Conservation (phyloP, 305 asterid species). For the Withania somnifera region DNA sequence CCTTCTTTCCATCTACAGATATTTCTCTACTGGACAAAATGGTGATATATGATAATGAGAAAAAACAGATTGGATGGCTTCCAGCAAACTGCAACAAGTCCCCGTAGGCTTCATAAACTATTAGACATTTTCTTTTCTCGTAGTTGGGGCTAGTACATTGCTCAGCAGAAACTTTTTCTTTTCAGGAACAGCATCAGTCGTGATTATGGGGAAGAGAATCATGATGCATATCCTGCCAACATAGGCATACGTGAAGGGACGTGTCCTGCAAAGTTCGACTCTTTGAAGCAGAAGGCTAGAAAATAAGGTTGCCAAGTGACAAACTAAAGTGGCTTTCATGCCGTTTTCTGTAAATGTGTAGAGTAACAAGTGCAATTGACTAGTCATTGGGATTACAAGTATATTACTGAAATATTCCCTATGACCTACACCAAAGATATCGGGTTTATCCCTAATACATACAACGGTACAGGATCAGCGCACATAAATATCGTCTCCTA, state of each 20-base stretch:
- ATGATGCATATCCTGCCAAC: background rate
- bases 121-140: slow-evolving; percentile 19
- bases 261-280: background rate
- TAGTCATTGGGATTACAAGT: background rate
- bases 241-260: background rate
- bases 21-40: slow-evolving; percentile 64
- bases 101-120: slow-evolving; percentile 26
- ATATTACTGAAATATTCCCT: no score
- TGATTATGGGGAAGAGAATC: slow-evolving; percentile 5
- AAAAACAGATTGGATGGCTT: slow-evolving; percentile 63
- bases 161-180: slow-evolving; percentile 36
- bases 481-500: background rate
- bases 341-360: background rate
- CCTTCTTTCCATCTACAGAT: slow-evolving; percentile 29
- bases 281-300: background rate
- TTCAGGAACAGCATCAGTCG: slow-evolving; percentile 41
- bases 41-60: slow-evolving; percentile 80
- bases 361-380: background rate
- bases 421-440: no score
- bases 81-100: slow-evolving; percentile 67
- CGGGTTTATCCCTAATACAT: background rate
- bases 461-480: background rate
- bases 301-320: background rate
- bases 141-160: slow-evolving; percentile 21
- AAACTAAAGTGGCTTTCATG: background rate